phyloP scores from a whole-genome alignment of 352 stramenopile genomes.

The Phytopythium kandeliae region DNA sequence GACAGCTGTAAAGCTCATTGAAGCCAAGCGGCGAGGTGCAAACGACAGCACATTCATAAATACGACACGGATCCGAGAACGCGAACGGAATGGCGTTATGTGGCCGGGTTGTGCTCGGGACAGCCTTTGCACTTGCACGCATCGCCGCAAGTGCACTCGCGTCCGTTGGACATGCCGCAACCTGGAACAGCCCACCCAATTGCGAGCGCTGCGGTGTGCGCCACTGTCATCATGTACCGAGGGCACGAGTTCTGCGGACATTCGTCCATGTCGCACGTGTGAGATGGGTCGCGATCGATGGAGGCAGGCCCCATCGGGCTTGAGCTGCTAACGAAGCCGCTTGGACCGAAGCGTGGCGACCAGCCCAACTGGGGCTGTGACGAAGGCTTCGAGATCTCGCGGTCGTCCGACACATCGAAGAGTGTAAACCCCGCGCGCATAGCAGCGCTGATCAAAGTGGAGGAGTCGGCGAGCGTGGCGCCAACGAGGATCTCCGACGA shows the following conservation, averaged over 20 bases:
- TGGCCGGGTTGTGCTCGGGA: slow-evolving; percentile 61
- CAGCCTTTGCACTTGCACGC: slow-evolving; percentile 73
- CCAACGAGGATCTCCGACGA: slow-evolving; percentile 52
- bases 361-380: background rate
- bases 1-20: slow-evolving; percentile 14
- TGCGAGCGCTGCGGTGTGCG: slow-evolving; percentile 70
- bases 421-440: slow-evolving; percentile 37
- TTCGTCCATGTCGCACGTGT: slow-evolving; percentile 56
- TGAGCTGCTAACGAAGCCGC: background rate
- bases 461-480: slow-evolving; percentile 39
- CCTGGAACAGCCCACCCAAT: slow-evolving; percentile 75
- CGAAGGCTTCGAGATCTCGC: background rate
- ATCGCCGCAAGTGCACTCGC: slow-evolving; percentile 77
- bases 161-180: slow-evolving; percentile 71
- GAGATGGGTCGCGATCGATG: slow-evolving; percentile 9
- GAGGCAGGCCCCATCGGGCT: background rate
- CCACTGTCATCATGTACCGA: slow-evolving; percentile 73
- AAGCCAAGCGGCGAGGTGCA: background rate
- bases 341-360: background rate
- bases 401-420: slow-evolving; percentile 41
- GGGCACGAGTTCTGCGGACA: slow-evolving; percentile 65
- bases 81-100: background rate
- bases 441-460: slow-evolving; percentile 30
- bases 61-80: background rate
- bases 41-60: slow-evolving; percentile 4